phyloP scores from a whole-genome alignment of 495 filamentous ascomycete genomes.

The Hypoxylon subgilvum region DNA sequence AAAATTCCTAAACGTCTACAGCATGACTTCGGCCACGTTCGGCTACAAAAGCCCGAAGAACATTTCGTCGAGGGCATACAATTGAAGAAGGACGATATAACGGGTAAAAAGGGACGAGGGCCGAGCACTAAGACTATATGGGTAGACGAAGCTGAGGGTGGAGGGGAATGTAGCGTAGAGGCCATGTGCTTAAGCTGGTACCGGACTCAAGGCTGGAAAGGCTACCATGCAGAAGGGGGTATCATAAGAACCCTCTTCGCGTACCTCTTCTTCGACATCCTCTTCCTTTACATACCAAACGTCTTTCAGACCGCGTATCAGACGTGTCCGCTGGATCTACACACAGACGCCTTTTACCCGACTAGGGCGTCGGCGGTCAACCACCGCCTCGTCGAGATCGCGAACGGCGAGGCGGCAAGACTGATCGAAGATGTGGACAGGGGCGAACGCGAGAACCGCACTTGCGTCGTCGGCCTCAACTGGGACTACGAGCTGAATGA shows the following conservation, averaged over 20 bases:
- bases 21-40: constrained; percentile 90
- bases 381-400: constrained; percentile 81
- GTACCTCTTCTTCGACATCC: constrained; percentile 89
- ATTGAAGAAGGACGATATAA: constrained; percentile 62
- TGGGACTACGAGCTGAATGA: constrained; percentile 88
- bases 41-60: constrained; percentile 74
- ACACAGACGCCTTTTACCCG: constrained; percentile 92
- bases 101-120: constrained; percentile 48
- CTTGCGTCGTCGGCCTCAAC: constrained; percentile 87
- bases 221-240: constrained; percentile 89
- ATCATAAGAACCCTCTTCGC: constrained; percentile 90
- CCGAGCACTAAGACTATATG: constrained; percentile 81
- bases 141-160: constrained; percentile 74
- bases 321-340: constrained; percentile 88
- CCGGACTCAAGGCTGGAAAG: constrained; percentile 84
- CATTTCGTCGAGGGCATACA: constrained; percentile 77
- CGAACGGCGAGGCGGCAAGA: constrained; percentile 71
- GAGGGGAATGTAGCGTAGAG: constrained; percentile 80
- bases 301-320: constrained; percentile 96
- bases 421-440: constrained; percentile 72
- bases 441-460: constrained; percentile 67
- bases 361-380: constrained; percentile 87
- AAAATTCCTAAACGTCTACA: constrained; percentile 85
- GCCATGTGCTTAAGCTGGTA: constrained; percentile 92
- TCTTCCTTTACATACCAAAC: constrained; percentile 93